phyloP scores from a whole-genome alignment of 345 rosid species.

The Combretum micranthum region DNA sequence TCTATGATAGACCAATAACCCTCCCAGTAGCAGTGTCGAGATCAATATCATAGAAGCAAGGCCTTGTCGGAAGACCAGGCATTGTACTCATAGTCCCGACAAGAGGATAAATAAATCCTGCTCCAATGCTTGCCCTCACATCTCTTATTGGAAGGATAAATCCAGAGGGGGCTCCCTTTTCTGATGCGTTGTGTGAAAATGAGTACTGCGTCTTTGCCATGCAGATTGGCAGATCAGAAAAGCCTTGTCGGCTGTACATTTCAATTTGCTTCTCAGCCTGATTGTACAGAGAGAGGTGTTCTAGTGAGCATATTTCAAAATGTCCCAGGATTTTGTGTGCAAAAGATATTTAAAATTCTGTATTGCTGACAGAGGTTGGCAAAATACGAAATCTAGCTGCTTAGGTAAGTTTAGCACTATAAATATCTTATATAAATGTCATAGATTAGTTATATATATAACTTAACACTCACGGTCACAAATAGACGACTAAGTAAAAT shows the following conservation, averaged over 20 bases:
- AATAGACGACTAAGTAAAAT: too few relatives aligned
- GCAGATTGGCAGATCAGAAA: constrained; percentile 83
- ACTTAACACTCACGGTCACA: too few relatives aligned
- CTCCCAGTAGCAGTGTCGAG: constrained; percentile 72
- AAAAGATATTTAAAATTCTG: not conserved
- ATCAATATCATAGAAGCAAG: constrained; percentile 93
- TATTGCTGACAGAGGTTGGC: too few relatives aligned
- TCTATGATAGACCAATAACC: constrained; percentile 80
- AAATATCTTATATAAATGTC: too few relatives aligned
- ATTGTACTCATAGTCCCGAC: constrained; percentile 97
- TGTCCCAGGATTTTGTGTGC: not conserved
- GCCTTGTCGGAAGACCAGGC: constrained; percentile 99
- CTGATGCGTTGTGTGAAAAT: constrained; percentile 66
- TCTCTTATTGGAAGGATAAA: constrained; percentile 81
- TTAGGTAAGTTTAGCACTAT: too few relatives aligned
- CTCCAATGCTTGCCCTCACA: constrained; percentile 95
- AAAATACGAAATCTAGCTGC: too few relatives aligned
- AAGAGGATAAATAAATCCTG: constrained; percentile 91
- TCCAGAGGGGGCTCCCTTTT: constrained; percentile 86
- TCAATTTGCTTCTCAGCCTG: constrained; percentile 98
- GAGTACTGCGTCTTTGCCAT: constrained; percentile 99
- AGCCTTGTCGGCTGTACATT: constrained; percentile 90
- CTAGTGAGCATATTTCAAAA: not conserved
- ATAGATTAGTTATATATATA: too few relatives aligned
- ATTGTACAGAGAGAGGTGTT: not conserved